A percentile compares a stretch with the other conserved stretches of the same genome.
Evolutionary conservation across 768 basidiomycete genomes (phyloP).

Genomic region (Zangia roseola): DNA sequence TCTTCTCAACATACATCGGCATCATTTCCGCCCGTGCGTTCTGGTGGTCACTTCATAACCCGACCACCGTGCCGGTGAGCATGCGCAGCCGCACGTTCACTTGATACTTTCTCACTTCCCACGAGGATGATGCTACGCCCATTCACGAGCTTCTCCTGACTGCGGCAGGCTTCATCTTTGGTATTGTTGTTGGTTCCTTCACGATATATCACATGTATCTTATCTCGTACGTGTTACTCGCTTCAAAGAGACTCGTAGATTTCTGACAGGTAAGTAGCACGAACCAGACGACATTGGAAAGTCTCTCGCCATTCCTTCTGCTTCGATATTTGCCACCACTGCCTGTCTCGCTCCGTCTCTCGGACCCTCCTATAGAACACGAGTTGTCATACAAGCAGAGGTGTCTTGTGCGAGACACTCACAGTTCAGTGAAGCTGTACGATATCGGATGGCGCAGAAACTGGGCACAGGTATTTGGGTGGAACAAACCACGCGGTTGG

Average conservation of each 20-base stretch:
- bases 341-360: conserved; percentile 47
- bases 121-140: conserved; percentile 61
- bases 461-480: conserved; percentile 67
- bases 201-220: conserved; percentile 75
- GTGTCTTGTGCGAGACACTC: conserved; percentile 60
- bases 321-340: conserved; percentile 69
- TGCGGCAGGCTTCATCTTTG: conserved; percentile 57
- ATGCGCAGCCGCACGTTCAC: background rate
- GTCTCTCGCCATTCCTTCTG: conserved; percentile 71
- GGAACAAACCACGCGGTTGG: conserved; percentile 52
- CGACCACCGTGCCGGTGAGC: conserved; percentile 55
- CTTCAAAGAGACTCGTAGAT: background rate
- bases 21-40: conserved; percentile 52
- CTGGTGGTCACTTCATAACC: conserved; percentile 64
- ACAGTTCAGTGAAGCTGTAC: conserved; percentile 60
- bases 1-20: conserved; percentile 63
- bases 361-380: conserved; percentile 70
- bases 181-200: conserved; percentile 73
- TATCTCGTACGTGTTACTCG: conserved; percentile 50
- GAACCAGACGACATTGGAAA: conserved; percentile 84
- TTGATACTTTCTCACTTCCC: conserved; percentile 2
- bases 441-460: conserved; percentile 75
- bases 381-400: conserved; percentile 69
- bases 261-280: conserved; percentile 43
- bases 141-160: conserved; percentile 68